Evolutionary conservation across 1,284 basidiomycete species (phyloP), one percentile per base, ranked within the genome.

Genomic region (Bondarzewia mesenterica): DNA sequence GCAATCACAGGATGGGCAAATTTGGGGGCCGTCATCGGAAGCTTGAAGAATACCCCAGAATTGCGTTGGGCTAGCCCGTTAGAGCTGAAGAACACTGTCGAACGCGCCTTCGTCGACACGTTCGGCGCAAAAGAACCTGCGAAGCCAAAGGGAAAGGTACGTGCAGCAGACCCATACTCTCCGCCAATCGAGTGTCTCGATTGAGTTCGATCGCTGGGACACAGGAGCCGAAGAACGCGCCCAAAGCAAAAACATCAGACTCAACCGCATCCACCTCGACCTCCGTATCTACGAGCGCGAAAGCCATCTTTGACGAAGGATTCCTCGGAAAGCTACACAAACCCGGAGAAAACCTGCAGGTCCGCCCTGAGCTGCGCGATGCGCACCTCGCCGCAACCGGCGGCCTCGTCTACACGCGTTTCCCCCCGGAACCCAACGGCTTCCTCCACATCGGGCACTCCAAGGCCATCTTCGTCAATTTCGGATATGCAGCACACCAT

Each of bases 381-480:
- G 72, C 82, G 56, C 96, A 99, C 63, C 72, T 99, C 41, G 75
- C 77, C 15, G 77, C 77, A 15, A 98, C 96, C 0, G 80, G 80
- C 22, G 92, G 93, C 12, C 71, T 79, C 51, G 93, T 99, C 5
- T 87, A 88, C 71, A 99, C 96, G 6, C 92, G 96, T 35, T 99
- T 99, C 72, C 96, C 96, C 20, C 96, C 96, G 3, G 96, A 99
- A 70, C 96, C 96, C 2, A 99, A 99, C 63, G 95, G 95, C 5
- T 98, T 81, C 70, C 74, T 98, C 43, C 94, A 97, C 65, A 93
- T 97, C 52, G 94, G 93, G 4, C 96, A 99, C 63, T 96, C 94
- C 47, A 99, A 99, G 65, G 95, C 96, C 6, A 98, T 99, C 60
- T 96, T 97, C 60, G 84, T 99, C 57, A 91, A 96, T 69, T 99